Conservation (phyloP, 2,329 filamentous ascomycete genomes). For the Pseudogymnoascus sp. region DNA sequence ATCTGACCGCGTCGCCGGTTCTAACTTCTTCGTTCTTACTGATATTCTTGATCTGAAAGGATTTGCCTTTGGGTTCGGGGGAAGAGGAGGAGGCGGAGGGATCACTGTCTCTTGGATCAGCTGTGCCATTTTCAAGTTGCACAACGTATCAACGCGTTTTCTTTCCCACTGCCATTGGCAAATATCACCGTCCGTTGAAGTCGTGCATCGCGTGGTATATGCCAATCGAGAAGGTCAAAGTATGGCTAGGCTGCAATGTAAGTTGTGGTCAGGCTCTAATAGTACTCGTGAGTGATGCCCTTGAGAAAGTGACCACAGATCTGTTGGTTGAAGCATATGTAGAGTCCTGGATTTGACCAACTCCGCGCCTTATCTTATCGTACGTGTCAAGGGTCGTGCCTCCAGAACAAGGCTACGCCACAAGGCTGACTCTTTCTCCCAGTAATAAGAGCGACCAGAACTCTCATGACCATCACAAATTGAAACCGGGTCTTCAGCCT, state of each 20-base stretch:
- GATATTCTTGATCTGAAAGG: not conserved
- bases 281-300: not conserved
- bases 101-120: not conserved
- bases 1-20: not conserved
- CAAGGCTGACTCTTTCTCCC: not conserved
- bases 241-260: not conserved
- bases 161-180: not conserved
- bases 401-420: not conserved
- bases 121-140: not conserved
- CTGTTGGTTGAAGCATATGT: not conserved
- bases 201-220: not conserved
- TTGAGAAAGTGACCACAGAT: not conserved
- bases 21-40: not conserved
- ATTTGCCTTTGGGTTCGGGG: not conserved
- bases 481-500: not conserved
- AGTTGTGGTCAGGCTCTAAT: not conserved
- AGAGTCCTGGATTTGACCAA: not conserved
- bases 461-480: slow-evolving; percentile 1
- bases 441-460: not conserved
- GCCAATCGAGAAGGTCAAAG: not conserved
- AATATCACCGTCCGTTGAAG: not conserved
- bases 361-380: slow-evolving; percentile 2
- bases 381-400: not conserved
- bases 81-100: not conserved
- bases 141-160: not conserved